Base-by-base conservation (phyloP, 2,329 filamentous ascomycete species). In the Colletotrichum agaves region DNA sequence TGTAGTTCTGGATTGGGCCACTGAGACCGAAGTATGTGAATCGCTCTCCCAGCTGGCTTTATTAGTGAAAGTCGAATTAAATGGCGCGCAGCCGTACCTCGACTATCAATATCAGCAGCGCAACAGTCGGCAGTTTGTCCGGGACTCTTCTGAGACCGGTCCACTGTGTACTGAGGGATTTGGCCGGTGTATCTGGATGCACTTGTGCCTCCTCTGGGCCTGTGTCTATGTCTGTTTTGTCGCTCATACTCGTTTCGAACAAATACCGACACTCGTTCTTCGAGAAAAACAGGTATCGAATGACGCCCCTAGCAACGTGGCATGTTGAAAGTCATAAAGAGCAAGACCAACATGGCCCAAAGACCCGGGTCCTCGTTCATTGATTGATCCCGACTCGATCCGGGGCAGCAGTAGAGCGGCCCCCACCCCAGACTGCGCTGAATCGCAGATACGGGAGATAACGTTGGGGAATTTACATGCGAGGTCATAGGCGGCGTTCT, bases 1-100 rank as follows among this genome's bases (percentile, higher is more conserved):
- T 76, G 53, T 76, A 77, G 57, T 76, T 76, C 43, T 77, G 75
- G 21, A 77, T 72, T 0, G 75, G 73, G 2, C 75, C 75, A 12
- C 74, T 75, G 5, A 76, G 70, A 5, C 75, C 75, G 58, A 76
- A 76, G 63, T 74, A 74, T 3, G 74, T 75, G 46, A 77, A 76
- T 15, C 75, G 70, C 41, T 76, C 75, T 5, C 75, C 75, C 7
- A 77, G 67, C n/a, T n/a, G n/a, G n/a, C n/a, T n/a, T n/a, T n/a
- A n/a, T n/a, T n/a, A n/a, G n/a, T n/a, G n/a, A n/a, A n/a, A n/a
- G n/a, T n/a, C n/a, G n/a, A n/a, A n/a, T n/a, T n/a, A n/a, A n/a
- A n/a, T n/a, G n/a, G n/a, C n/a, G n/a, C n/a, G n/a, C n/a, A n/a
- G n/a, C n/a, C n/a, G n/a, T n/a, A n/a, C n/a, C 72, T 73, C 74